These are phyloP conservation scores for Trichophyton equinum DNA, from an alignment of 2,329 filamentous ascomycete genomes.

Conservation along the genomic window DNA sequence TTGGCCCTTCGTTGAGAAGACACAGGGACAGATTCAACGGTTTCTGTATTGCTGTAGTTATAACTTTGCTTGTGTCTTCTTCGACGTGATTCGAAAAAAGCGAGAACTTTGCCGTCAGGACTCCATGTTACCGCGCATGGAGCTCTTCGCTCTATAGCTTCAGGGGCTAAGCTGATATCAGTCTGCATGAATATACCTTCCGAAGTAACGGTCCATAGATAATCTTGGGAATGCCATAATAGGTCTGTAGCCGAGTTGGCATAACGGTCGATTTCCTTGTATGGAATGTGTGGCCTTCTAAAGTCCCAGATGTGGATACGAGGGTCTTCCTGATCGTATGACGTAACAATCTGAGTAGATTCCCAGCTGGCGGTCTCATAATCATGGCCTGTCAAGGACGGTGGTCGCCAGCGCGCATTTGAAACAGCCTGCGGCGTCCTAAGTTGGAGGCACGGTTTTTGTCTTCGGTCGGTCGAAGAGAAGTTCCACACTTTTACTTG, in stretches of 20 bases:
- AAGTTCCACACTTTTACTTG: constrained; percentile 55
- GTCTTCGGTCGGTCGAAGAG: constrained; percentile 42
- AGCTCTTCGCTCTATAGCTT: constrained; percentile 45
- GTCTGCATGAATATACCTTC: constrained; percentile 51
- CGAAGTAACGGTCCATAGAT: constrained; percentile 51
- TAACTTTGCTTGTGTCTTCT: constrained; percentile 29
- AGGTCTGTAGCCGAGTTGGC: constrained; percentile 45
- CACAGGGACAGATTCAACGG: constrained; percentile 13
- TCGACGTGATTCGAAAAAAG: constrained; percentile 42
- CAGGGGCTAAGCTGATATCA: constrained; percentile 47
- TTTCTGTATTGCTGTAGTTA: constrained; percentile 23
- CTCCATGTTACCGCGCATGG: constrained; percentile 46
- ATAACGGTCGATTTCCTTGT: constrained; percentile 47
- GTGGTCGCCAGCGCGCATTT: constrained; percentile 51
- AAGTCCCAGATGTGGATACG: constrained; percentile 54
- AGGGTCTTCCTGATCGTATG: constrained; percentile 50
- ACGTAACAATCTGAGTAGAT: constrained; percentile 50
- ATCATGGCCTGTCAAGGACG: constrained; percentile 43
- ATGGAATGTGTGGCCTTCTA: constrained; percentile 48
- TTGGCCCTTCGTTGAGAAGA: constrained; percentile 24
- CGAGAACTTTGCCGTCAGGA: constrained; percentile 44
- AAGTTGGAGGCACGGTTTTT: constrained; percentile 47
- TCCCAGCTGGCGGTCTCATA: constrained; percentile 43
- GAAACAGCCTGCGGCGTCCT: constrained; percentile 49
- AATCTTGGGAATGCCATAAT: constrained; percentile 51